Evolutionary conservation across 2,329 filamentous ascomycete genomes (phyloP).

Genomic region (Ophiocordyceps camponoti-floridani): DNA sequence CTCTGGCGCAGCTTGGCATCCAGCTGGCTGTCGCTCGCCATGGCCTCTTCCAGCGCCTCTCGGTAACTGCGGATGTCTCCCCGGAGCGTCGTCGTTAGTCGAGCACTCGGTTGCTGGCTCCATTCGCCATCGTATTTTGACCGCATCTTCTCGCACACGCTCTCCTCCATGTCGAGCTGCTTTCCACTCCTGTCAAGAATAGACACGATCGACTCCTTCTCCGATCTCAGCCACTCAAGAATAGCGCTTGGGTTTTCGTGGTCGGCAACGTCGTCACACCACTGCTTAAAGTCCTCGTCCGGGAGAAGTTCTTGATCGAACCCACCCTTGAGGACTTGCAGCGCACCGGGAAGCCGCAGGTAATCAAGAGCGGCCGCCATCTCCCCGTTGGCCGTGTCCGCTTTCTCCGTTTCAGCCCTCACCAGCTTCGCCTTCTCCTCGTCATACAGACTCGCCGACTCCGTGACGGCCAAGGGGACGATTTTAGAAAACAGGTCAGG

Average conservation of each 20-base stretch:
- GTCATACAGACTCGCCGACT: constrained; percentile 91
- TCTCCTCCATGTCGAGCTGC: constrained; percentile 91
- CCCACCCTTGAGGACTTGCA: constrained; percentile 84
- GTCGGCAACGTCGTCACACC: constrained; percentile 84
- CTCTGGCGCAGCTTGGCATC: constrained; percentile 72
- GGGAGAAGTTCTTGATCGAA: constrained; percentile 78
- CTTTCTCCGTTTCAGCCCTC: constrained; percentile 80
- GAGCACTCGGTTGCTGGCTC: constrained; percentile 90
- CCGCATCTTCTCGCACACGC: constrained; percentile 96
- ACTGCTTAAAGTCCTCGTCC: constrained; percentile 80
- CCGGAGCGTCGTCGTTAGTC: constrained; percentile 72
- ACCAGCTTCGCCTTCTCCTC: constrained; percentile 96
- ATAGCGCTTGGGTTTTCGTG: constrained; percentile 64
- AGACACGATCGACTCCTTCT: constrained; percentile 57
- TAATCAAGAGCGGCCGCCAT: constrained; percentile 94
- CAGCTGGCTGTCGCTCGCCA: constrained; percentile 69
- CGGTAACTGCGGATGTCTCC: constrained; percentile 77
- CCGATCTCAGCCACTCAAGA: constrained; percentile 60
- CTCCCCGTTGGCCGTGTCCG: constrained; percentile 83
- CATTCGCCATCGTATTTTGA: constrained; percentile 92
- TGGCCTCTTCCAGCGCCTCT: constrained; percentile 77
- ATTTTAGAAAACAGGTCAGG: constrained; percentile 96
- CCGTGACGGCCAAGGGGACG: constrained; percentile 86
- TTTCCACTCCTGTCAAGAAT: constrained; percentile 68
- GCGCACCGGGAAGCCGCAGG: constrained; percentile 68